Evolutionary conservation across 2,329 filamentous ascomycete species (phyloP), one percentile per base, ranked within the genome.

Genomic region (Pseudogymnoascus sp.): DNA sequence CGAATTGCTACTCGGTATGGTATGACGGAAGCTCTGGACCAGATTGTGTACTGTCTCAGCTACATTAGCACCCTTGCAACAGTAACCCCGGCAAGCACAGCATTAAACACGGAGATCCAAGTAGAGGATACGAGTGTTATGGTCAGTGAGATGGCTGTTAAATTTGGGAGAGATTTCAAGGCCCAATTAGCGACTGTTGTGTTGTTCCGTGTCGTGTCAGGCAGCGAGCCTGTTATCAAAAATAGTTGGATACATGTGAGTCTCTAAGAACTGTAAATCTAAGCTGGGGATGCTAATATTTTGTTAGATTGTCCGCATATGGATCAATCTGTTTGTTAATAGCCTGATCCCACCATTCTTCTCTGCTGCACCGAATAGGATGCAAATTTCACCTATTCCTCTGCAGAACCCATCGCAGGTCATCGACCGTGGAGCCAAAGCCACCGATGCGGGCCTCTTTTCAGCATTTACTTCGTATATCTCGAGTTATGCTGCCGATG

Each of bases 401-500:
- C 80, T 97, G 59, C 93, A 97, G 71, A 91, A 86, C 11, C 93
- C 95, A 1, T 95, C 91, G 8, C 93, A 97, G 72, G 85, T 97
- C 59, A 93, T 99, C 67, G 95, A 97, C 73, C 87, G 93, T 63
- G 92, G 88, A 63, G 82, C 89, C 43, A 89, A 91, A 67, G 81
- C 87, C 36, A 85, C 82, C 64, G 95, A 99, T 28, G 87, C 87
- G 2, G 92, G 95, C 5, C 84, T 99, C 60, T 92, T 99, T 73
- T 96, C 93, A 3, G 92, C 93, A 0, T 91, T 99, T 70, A 96
- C 93, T 0, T 96, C 90, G 4, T 99, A 97, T 71, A 92, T 99
- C 34, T 96, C 93, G n/a, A 97, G 93, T 74, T 97, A 99, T 74
- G 95, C 96, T 43, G 96, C 95, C 9, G 95, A 97, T 75, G 95